Evolutionary conservation across 306 rosid genomes (phyloP).

Genomic region (Carpinus fangiana): DNA sequence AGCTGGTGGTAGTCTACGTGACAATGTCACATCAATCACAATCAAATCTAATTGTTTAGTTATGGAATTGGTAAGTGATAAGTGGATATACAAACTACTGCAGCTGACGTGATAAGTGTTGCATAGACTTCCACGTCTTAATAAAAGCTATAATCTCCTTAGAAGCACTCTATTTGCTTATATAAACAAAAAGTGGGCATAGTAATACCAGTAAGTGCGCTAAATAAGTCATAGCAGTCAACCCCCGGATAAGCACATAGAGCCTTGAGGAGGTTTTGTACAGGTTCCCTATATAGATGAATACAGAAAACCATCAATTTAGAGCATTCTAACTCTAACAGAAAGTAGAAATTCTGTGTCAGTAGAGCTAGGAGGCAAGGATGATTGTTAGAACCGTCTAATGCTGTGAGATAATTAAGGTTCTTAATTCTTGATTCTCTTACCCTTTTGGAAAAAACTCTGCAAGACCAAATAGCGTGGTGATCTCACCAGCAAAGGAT

Average conservation of each 20-base stretch:
- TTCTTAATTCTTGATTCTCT: constrained; percentile 9
- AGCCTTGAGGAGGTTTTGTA: constrained; percentile 37
- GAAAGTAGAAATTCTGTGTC: not conserved
- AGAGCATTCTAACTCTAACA: not conserved
- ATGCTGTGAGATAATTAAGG: not conserved
- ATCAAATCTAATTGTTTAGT: too few species aligned
- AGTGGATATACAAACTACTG: too few species aligned
- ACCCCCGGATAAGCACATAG: constrained; percentile 54
- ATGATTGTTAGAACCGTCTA: not conserved
- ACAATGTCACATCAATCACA: too few species aligned
- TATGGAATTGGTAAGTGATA: too few species aligned
- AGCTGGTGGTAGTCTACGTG: too few species aligned
- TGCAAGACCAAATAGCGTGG: constrained; percentile 49
- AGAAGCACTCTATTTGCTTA: not conserved
- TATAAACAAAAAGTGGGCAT: not conserved
- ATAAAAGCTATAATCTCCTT: too few species aligned
- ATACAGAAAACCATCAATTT: constrained; percentile 2
- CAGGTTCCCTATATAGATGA: constrained; percentile 42
- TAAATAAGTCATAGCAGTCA: constrained; percentile 61
- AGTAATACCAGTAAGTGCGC: constrained; percentile 56
- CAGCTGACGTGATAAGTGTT: too few species aligned
- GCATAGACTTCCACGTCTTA: too few species aligned
- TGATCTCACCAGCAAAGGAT: constrained; percentile 61
- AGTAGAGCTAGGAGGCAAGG: not conserved
- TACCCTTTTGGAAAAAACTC: constrained; percentile 82